Conservation (phyloP, 805 yeast species). For the Pichia heedii region DNA sequence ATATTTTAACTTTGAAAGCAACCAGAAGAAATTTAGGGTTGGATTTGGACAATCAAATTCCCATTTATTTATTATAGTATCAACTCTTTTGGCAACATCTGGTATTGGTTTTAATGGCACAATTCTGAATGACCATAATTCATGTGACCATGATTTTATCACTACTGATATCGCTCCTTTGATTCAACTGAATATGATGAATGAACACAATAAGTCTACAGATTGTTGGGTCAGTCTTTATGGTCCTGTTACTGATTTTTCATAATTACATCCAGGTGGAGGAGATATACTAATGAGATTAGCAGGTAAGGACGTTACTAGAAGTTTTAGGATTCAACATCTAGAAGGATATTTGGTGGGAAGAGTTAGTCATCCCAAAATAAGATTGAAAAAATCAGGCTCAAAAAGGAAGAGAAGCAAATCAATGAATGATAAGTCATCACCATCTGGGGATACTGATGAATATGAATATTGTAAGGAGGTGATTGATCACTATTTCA, state of each 20-base stretch:
- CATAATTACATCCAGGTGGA: conserved; percentile 92
- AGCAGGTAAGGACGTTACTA: conserved; percentile 57
- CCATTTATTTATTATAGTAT: too few species aligned
- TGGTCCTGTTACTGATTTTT: conserved; percentile 78
- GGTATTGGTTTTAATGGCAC: conserved; percentile 20
- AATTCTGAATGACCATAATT: background rate
- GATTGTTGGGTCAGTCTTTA: conserved; percentile 85
- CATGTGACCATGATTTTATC: background rate
- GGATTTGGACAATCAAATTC: too few species aligned
- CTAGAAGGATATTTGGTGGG: conserved; percentile 24
- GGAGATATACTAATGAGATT: conserved; percentile 62
- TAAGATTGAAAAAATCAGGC: conserved; percentile 14
- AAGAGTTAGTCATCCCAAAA: conserved; percentile 25
- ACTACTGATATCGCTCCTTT: conserved; percentile 7
- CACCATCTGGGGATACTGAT: conserved; percentile 4
- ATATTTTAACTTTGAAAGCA: too few species aligned
- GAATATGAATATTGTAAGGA: conserved; percentile 12
- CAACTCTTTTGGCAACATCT: conserved; percentile 36
- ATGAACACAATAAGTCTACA: conserved; percentile 40
- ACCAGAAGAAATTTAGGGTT: too few species aligned
- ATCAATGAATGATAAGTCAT: too few species aligned
- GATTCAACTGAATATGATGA: conserved; percentile 11
- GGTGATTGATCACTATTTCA: conserved; percentile 9
- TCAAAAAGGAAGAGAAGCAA: conserved; percentile 25
- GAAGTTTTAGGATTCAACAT: conserved; percentile 23